Evolutionary conservation across 1,284 basidiomycete species (phyloP).

Genomic region (Sanghuangporus weigelae): DNA sequence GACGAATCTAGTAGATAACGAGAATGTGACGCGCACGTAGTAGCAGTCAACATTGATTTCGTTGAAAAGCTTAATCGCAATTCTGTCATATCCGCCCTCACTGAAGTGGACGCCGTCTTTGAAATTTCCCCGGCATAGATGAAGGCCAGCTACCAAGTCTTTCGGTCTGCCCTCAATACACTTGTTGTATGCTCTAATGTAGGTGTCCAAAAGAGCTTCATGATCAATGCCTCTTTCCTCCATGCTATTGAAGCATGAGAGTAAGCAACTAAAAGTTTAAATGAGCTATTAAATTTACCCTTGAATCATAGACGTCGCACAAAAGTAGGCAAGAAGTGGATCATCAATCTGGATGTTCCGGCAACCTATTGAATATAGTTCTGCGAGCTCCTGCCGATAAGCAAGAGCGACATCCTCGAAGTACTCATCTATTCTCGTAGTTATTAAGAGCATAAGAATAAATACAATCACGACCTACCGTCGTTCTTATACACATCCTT

Average conservation of each 20-base stretch:
- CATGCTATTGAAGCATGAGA: slow-evolving; percentile 32
- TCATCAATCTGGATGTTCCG: slow-evolving; percentile 77
- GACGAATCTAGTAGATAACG: neutral
- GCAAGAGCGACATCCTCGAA: slow-evolving; percentile 68
- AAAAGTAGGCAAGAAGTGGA: slow-evolving; percentile 65
- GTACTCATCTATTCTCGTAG: slow-evolving; percentile 48
- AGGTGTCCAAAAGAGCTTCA: slow-evolving; percentile 59
- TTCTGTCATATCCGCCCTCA: slow-evolving; percentile 70
- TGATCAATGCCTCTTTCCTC: slow-evolving; percentile 53
- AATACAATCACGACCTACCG: slow-evolving; percentile 31
- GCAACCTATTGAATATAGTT: slow-evolving; percentile 70
- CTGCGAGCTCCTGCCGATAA: slow-evolving; percentile 67
- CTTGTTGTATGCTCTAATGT: slow-evolving; percentile 67
- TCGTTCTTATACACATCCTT: slow-evolving; percentile 57
- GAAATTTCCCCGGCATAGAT: slow-evolving; percentile 80
- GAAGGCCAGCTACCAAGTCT: slow-evolving; percentile 66
- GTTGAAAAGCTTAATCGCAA: slow-evolving; percentile 71
- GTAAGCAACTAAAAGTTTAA: neutral
- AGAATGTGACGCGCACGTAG: slow-evolving; percentile 42
- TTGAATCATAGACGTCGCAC: slow-evolving; percentile 52
- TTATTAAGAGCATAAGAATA: neutral
- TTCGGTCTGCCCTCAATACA: slow-evolving; percentile 51
- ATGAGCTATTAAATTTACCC: slow-evolving; percentile 26
- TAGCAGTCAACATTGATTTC: slow-evolving; percentile 71
- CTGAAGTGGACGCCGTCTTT: slow-evolving; percentile 64